Base-by-base conservation (phyloP, 2,329 filamentous ascomycete species). In the Pestalotiopsis sp. region DNA sequence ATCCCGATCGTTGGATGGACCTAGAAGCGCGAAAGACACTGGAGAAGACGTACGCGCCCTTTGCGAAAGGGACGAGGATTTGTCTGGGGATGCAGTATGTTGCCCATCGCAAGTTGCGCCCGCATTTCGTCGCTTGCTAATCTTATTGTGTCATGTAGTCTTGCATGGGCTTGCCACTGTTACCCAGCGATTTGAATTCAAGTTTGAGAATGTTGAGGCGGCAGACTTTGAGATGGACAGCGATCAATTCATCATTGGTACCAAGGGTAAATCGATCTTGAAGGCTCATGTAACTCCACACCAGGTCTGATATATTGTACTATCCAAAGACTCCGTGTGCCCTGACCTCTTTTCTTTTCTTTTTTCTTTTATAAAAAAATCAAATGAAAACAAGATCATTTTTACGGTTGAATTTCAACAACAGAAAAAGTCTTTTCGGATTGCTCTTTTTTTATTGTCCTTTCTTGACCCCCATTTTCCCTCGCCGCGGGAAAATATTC, bases 1-100 rank as follows among this genome's bases (percentile, higher is more conserved):
- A 74, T 12, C 78, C 77, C 0, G 74, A 77, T 55, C 69, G 78
- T 36, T 79, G 74, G 74, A 59, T 76, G 60, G 60, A 31, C 12
- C 20, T 39, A 9, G 58, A 63, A 4, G 3, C 61, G 3, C 63
- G 36, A 17, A 59, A 23, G 64, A 3, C 31, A 4, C 13, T 27
- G 25, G 49, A 39, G 12, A 66, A 66, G 31, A 25, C 55, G 1
- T 68, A 52, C 9, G 66, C 66, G 4, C 66, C 66, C 1, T 68
- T 65, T 17, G 41, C 61, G 13, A 27, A 52, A 17, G 66, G 66
- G 38, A 68, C 66, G 4, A 58, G 66, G n/a, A 64, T 55, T 11
- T 67, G 66, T 20, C 41, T 62, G 6, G 66, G 66, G 14, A 57
- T 67, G 41, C 66, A 67, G 66, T 67, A 41, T 49, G 65, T 52